phyloP scores from a whole-genome alignment of 768 basidiomycete genomes.

The Suillus cothurnatus region DNA sequence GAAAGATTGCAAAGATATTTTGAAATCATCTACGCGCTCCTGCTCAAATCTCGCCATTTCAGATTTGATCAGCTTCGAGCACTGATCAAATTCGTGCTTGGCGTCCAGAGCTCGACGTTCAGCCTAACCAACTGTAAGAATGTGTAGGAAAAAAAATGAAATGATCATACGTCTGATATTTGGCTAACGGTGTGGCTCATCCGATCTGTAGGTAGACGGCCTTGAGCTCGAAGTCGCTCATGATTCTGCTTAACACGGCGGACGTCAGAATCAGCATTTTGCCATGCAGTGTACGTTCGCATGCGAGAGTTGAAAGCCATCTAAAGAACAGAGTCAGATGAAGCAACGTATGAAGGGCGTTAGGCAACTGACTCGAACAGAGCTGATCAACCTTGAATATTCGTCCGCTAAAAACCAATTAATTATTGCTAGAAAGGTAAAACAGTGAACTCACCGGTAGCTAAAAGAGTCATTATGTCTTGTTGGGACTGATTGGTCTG shows the following conservation, averaged over 20 bases:
- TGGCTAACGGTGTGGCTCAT: conserved; percentile 73
- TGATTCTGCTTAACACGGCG: conserved; percentile 72
- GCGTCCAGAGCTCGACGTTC: conserved; percentile 84
- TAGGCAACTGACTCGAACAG: conserved; percentile 67
- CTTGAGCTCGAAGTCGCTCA: conserved; percentile 81
- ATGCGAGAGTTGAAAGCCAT: conserved; percentile 88
- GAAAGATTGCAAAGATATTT: conserved; percentile 77
- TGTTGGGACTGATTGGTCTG: conserved; percentile 77
- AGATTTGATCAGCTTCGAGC: conserved; percentile 83
- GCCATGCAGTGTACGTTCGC: conserved; percentile 81
- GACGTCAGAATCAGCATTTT: conserved; percentile 74
- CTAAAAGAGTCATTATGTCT: conserved; percentile 81
- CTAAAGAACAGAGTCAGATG: conserved; percentile 39
- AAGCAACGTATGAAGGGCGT: background rate
- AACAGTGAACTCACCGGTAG: conserved; percentile 51
- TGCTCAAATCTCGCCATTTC: conserved; percentile 92
- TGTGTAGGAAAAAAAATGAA: background rate
- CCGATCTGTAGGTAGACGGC: conserved; percentile 69
- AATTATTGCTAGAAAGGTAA: conserved; percentile 4
- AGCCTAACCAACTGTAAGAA: conserved; percentile 47
- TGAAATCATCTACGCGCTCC: conserved; percentile 94
- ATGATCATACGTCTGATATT: conserved; percentile 70
- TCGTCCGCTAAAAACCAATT: conserved; percentile 63
- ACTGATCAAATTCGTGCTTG: conserved; percentile 87
- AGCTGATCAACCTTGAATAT: conserved; percentile 88